Base-by-base conservation (phyloP, 805 yeast species). In the Metschnikowia similis region DNA sequence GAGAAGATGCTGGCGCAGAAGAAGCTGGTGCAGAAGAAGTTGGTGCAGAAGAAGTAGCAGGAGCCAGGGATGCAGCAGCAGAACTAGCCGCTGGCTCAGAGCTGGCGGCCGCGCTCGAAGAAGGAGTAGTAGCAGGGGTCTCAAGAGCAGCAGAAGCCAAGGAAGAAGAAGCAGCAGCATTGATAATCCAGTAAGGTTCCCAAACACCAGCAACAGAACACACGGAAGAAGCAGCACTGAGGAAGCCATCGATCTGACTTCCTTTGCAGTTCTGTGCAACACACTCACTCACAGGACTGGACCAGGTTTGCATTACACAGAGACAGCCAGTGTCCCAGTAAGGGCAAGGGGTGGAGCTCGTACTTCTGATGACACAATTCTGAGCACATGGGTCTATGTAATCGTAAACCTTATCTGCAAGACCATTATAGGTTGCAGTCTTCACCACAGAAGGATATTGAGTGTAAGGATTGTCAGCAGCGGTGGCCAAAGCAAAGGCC, bases 311-410 rank as follows among this genome's bases (percentile, higher is more conserved):
- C 70, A 71, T 70, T 21, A 69, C 72, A 68, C 76, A 71, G 47
- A 71, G 64, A 60, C 76, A 71, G 14, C 75, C 75, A 44, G 74
- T 65, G 54, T 71, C 76, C 74, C 75, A 71, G 65, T 69, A 68
- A 39, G 76, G 75, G 53, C 76, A 71, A 41, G 74, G 74, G 10
- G 73, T 67, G 36, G 54, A 49, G 6, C 66, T 63, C 39, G 72
- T 66, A 48, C 61, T 57, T 41, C 56, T 55, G 29, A 45, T 51
- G 17, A 68, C 64, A 62, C 75, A 70, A 1, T 47, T 44, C 48
- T 66, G 57, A 40, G 72, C 75, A 62, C 75, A 70, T 4, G 55
- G 49, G 16, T 74, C 72, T 34, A 65, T 56, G 13, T 49, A 42
- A 48, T 44, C 61, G 51, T 66, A 64, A 48, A 70, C 63, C 13